These are phyloP conservation scores for Strigomonas oncopelti DNA, from an alignment of 208 protist species.

Conservation along the genomic window DNA sequence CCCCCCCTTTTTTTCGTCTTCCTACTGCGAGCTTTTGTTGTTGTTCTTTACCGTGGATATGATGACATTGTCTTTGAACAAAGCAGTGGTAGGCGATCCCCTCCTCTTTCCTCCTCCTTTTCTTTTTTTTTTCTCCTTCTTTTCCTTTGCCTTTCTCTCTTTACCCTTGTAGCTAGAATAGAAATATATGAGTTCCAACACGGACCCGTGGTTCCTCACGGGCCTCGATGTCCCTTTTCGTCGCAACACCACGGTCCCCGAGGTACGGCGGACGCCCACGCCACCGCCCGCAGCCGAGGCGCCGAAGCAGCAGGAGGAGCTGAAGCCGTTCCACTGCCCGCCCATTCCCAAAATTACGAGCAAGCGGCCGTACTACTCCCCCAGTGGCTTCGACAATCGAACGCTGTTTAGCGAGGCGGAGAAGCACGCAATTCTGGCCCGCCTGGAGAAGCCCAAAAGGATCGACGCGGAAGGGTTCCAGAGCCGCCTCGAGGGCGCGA, in stretches of 20 bases:
- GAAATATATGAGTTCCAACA: background rate
- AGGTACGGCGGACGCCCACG: background rate
- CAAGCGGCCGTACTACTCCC: conserved; percentile 32
- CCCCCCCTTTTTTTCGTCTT: background rate
- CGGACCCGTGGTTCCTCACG: conserved; percentile 23
- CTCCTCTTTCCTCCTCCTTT: background rate
- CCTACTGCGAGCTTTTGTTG: background rate
- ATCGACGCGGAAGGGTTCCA: conserved; percentile 57
- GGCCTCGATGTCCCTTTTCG: conserved; percentile 13
- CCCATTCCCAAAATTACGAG: conserved; percentile 24
- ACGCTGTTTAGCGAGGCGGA: conserved; percentile 48
- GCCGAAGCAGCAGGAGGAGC: conserved; percentile 9
- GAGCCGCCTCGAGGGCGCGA: conserved; percentile 28
- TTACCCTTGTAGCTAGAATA: background rate
- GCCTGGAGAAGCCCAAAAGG: conserved; percentile 28
- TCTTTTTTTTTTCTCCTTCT: background rate
- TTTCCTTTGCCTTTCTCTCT: background rate
- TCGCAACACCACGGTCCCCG: background rate
- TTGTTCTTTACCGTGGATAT: no score
- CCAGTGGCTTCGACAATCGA: conserved; percentile 11
- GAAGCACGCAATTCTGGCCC: conserved; percentile 49
- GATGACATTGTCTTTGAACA: no score
- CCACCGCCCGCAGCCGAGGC: background rate
- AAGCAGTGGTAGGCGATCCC: no score
- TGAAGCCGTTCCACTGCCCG: conserved; percentile 41